phyloP scores from a whole-genome alignment of 305 asterid genomes.

The Monarda citriodora region DNA sequence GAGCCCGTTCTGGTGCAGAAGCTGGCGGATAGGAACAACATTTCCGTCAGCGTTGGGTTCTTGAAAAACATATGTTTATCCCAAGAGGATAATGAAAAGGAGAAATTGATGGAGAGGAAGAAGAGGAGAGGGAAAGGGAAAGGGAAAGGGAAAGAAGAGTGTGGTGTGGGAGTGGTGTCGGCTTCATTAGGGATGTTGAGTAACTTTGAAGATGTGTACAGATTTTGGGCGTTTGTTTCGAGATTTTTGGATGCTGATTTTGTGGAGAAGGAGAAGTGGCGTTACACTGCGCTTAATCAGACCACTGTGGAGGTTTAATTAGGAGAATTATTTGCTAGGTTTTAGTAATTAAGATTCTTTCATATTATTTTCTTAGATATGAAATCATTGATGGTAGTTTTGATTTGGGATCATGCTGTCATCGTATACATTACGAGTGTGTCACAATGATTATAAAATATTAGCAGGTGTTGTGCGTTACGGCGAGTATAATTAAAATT shows the following conservation, averaged over 20 bases:
- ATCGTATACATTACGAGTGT: too few relatives aligned
- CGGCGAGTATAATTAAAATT: too few relatives aligned
- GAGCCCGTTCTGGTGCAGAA: conserved; percentile 77
- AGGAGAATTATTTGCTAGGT: too few relatives aligned
- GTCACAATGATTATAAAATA: background rate
- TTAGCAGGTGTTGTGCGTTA: too few relatives aligned
- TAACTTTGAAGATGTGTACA: conserved; percentile 72
- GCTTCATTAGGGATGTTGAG: conserved; percentile 57
- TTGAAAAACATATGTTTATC: conserved; percentile 52
- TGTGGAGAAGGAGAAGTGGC: conserved; percentile 91
- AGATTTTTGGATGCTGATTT: conserved; percentile 94
- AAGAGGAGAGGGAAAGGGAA: conserved; percentile 28
- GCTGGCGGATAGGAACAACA: conserved; percentile 71
- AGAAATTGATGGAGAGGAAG: background rate
- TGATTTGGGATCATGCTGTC: too few relatives aligned
- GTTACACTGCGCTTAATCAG: conserved; percentile 80
- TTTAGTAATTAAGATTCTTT: conserved; percentile 11
- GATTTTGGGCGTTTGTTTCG: conserved; percentile 74
- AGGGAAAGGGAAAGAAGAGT: conserved; percentile 5
- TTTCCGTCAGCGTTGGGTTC: conserved; percentile 55
- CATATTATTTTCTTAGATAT: background rate
- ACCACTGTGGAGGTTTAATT: conserved; percentile 47
- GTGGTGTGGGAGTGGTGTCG: conserved; percentile 48
- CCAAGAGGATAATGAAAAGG: conserved; percentile 35
- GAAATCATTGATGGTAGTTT: too few relatives aligned